Percentiles rank a stretch among this genome's conserved stretches.
Evolutionary conservation across 495 filamentous ascomycete species (phyloP).

Genomic region (Neurospora sp.): DNA sequence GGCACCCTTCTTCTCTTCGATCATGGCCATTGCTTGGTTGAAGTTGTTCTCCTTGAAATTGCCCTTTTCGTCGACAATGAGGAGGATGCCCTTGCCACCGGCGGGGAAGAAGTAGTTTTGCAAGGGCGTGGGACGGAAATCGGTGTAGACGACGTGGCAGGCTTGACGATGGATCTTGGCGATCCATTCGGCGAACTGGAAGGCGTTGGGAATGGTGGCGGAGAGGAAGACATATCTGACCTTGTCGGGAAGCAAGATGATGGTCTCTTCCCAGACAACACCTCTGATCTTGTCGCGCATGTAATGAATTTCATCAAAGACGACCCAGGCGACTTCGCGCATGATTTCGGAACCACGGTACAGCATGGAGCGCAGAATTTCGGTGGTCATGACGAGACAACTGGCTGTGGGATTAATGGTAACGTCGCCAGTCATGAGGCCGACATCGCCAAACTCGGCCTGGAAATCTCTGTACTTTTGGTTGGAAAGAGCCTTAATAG

Average conservation of each 20-base stretch:
- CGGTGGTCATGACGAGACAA: constrained; percentile 97
- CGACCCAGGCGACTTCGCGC: constrained; percentile 95
- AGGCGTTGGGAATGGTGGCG: constrained; percentile 97
- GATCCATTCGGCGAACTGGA: constrained; percentile 99
- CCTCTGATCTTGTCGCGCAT: constrained; percentile 88
- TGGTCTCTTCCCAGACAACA: constrained; percentile 98
- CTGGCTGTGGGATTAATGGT: constrained; percentile 98
- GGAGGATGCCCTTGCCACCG: constrained; percentile 84
- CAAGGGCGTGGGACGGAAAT: constrained; percentile 90
- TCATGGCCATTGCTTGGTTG: constrained; percentile 81
- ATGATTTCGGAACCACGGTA: constrained; percentile 98
- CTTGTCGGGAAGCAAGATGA: constrained; percentile 94
- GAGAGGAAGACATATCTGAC: constrained; percentile 97
- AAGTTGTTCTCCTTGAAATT: constrained; percentile 94
- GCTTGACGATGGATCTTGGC: constrained; percentile 93
- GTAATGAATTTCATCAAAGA: constrained; percentile 98
- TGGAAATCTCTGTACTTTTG: constrained; percentile 97
- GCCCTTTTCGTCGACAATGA: constrained; percentile 94
- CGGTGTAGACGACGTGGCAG: constrained; percentile 96
- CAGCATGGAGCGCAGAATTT: constrained; percentile 97
- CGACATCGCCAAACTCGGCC: constrained; percentile 92
- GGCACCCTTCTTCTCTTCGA: constrained; percentile 80
- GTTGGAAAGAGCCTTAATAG: constrained; percentile 96
- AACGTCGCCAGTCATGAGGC: constrained; percentile 97
- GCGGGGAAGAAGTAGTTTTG: constrained; percentile 97